A percentile compares a stretch with the other conserved stretches of the same genome.
Evolutionary conservation across 2,329 filamentous ascomycete species (phyloP).

Genomic region (Fusarium devonianum): DNA sequence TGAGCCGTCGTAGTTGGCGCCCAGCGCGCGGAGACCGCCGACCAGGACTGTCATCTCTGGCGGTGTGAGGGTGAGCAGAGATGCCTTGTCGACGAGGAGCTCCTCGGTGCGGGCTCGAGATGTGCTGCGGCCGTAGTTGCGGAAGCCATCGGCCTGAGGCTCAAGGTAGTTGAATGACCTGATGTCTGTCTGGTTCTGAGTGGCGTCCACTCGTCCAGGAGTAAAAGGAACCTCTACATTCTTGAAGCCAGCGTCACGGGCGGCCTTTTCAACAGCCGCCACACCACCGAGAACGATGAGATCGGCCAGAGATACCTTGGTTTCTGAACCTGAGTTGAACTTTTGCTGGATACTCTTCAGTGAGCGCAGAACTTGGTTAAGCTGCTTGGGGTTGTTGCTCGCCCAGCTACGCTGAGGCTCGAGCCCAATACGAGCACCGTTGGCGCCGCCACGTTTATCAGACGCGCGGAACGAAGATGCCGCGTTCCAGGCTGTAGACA

Average conservation of each 20-base stretch:
- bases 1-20: conserved; percentile 76
- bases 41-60: conserved; percentile 76
- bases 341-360: conserved; percentile 71
- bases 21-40: conserved; percentile 74
- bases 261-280: conserved; percentile 76
- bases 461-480: conserved; percentile 76
- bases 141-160: conserved; percentile 77
- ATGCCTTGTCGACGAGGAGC: conserved; percentile 74
- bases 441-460: conserved; percentile 85
- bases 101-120: conserved; percentile 70
- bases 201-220: conserved; percentile 75
- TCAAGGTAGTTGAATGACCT: conserved; percentile 70
- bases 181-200: conserved; percentile 74
- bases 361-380: conserved; percentile 66
- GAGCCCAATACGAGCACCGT: conserved; percentile 79
- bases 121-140: conserved; percentile 74
- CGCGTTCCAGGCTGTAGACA: conserved; percentile 72
- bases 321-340: conserved; percentile 64
- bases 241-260: conserved; percentile 51
- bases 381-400: conserved; percentile 75
- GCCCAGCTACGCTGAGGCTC: conserved; percentile 75
- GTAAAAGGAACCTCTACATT: conserved; percentile 72
- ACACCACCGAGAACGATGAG: conserved; percentile 77
- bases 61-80: conserved; percentile 73
- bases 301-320: conserved; percentile 81